phyloP scores from a whole-genome alignment of 2,329 filamentous ascomycete species.

The Penicillium sp. region DNA sequence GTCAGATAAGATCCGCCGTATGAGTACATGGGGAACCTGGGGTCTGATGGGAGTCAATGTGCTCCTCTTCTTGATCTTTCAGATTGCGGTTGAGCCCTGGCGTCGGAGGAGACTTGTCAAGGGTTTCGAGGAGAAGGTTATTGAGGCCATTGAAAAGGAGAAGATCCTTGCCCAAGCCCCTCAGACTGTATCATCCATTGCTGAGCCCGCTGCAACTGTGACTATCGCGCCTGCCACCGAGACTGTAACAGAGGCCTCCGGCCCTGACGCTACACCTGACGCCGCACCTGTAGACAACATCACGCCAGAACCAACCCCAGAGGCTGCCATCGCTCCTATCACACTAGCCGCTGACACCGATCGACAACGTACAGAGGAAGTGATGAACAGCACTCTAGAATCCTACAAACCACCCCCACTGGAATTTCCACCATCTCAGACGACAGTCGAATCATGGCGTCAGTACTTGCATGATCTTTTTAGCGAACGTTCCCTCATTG shows the following conservation, averaged over 20 bases:
- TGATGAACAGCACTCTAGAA: constrained; percentile 16
- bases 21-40: constrained; percentile 98
- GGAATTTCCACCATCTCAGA: constrained; percentile 30
- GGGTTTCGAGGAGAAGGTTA: constrained; percentile 80
- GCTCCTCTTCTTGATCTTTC: constrained; percentile 80
- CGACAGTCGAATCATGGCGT: constrained; percentile 52
- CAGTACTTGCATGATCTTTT: constrained; percentile 62
- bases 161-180: constrained; percentile 42
- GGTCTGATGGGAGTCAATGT: constrained; percentile 98
- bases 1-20: constrained; percentile 95
- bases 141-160: constrained; percentile 72
- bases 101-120: constrained; percentile 77
- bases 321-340: background rate
- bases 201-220: background rate
- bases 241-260: background rate
- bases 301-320: constrained; percentile 3
- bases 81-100: constrained; percentile 94
- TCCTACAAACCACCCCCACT: constrained; percentile 31
- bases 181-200: constrained; percentile 15
- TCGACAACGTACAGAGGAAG: constrained; percentile 5
- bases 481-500: constrained; percentile 66
- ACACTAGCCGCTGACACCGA: background rate
- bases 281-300: constrained; percentile 4
- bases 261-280: background rate
- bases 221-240: background rate